phyloP scores from a whole-genome alignment of 202 grass and related monocot species.

The Setaria viridis region DNA sequence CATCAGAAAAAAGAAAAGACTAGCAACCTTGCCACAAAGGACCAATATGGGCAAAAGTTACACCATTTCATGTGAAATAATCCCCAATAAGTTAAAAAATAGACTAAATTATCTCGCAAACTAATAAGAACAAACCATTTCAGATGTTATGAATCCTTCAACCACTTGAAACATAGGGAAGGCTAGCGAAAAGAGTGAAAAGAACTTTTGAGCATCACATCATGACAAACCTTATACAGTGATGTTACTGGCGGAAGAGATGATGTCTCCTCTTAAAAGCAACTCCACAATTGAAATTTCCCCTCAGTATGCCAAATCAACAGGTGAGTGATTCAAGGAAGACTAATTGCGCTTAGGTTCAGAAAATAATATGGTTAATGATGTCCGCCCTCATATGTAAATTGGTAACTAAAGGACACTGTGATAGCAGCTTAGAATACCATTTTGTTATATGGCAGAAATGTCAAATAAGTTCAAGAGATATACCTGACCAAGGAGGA shows the following conservation, averaged over 20 bases:
- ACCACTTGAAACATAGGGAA: conserved; percentile 37
- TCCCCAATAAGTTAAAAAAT: neutral
- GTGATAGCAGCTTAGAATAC: conserved; percentile 25
- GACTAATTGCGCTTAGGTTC: conserved; percentile 57
- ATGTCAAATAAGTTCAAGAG: conserved; percentile 27
- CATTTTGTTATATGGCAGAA: conserved; percentile 27
- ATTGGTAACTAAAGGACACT: conserved; percentile 41
- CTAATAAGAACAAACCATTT: conserved; percentile 2
- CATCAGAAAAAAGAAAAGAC: conserved; percentile 38
- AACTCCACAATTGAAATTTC: conserved; percentile 72
- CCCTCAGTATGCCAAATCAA: conserved; percentile 61
- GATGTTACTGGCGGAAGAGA: conserved; percentile 64
- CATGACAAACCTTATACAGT: conserved; percentile 75
- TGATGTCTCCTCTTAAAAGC: conserved; percentile 77
- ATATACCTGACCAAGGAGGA: conserved; percentile 94
- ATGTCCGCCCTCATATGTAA: conserved; percentile 7
- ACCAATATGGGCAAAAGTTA: conserved; percentile 18
- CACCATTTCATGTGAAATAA: neutral
- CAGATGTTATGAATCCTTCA: conserved; percentile 36
- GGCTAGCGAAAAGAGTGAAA: conserved; percentile 36
- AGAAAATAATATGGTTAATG: conserved; percentile 55
- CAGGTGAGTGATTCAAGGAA: conserved; percentile 65
- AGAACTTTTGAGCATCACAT: conserved; percentile 59
- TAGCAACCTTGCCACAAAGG: conserved; percentile 11
- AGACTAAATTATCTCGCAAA: conserved; percentile 12